Conservation (phyloP, 768 basidiomycete species). For the Xerocomus potaroensis region DNA sequence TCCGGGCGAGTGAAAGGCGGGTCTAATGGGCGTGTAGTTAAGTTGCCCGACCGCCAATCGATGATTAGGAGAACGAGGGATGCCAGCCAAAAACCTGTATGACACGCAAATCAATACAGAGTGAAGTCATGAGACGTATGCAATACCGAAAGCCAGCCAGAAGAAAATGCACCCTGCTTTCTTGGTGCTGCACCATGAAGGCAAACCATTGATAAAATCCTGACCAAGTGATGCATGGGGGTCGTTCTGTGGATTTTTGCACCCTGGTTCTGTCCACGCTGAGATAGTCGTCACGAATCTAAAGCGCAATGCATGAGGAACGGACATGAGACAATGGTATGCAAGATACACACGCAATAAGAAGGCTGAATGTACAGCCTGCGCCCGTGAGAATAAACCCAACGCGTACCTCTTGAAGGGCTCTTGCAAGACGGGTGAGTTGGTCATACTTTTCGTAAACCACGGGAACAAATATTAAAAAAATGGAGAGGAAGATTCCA, state of each 20-base stretch:
- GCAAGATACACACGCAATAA: conserved; percentile 64
- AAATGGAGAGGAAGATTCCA: conserved; percentile 67
- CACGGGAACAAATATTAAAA: conserved; percentile 75
- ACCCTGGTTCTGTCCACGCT: conserved; percentile 86
- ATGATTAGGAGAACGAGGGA: conserved; percentile 62
- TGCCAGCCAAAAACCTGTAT: conserved; percentile 68
- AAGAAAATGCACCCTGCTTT: conserved; percentile 88
- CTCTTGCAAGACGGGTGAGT: conserved; percentile 68
- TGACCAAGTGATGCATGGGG: conserved; percentile 68
- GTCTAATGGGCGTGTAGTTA: conserved; percentile 49
- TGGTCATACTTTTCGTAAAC: conserved; percentile 85
- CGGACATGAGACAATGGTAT: neutral
- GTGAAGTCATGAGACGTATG: neutral
- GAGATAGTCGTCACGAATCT: conserved; percentile 77
- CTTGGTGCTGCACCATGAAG: conserved; percentile 89
- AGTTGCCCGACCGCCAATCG: conserved; percentile 74
- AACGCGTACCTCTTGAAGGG: conserved; percentile 78
- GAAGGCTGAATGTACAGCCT: conserved; percentile 60
- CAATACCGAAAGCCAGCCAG: conserved; percentile 73
- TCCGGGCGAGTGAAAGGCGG: conserved; percentile 70
- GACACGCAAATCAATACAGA: conserved; percentile 7
- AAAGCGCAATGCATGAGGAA: conserved; percentile 13
- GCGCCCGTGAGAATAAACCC: conserved; percentile 76
- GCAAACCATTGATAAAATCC: conserved; percentile 62
- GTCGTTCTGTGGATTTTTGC: conserved; percentile 79